phyloP scores from a whole-genome alignment of 2,329 filamentous ascomycete species.

The Fusarium decemcellulare region DNA sequence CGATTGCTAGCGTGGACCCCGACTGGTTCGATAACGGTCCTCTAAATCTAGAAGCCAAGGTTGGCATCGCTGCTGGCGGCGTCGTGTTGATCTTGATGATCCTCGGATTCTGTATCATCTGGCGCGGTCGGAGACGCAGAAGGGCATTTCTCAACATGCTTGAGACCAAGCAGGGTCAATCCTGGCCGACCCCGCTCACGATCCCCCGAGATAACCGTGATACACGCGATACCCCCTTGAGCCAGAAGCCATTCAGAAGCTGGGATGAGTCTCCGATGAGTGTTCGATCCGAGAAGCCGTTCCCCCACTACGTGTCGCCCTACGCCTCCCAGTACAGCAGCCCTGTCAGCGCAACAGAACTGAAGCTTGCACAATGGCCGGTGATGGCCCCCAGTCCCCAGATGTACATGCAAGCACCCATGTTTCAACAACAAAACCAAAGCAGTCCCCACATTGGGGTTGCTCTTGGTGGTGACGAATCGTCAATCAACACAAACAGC shows the following conservation, averaged over 20 bases:
- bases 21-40: conserved; percentile 60
- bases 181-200: conserved; percentile 57
- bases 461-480: conserved; percentile 26
- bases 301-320: conserved; percentile 69
- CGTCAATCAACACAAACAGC: conserved; percentile 21
- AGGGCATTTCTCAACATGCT: conserved; percentile 65
- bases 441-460: conserved; percentile 23
- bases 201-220: conserved; percentile 36
- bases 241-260: conserved; percentile 64
- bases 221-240: conserved; percentile 62
- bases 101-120: conserved; percentile 67
- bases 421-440: conserved; percentile 24
- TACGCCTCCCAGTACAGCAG: conserved; percentile 73
- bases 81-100: conserved; percentile 63
- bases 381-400: conserved; percentile 29
- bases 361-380: conserved; percentile 37
- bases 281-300: conserved; percentile 55
- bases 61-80: conserved; percentile 70
- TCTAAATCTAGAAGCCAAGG: conserved; percentile 67
- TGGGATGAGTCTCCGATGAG: conserved; percentile 70
- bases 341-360: conserved; percentile 64
- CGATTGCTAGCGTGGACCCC: conserved; percentile 56
- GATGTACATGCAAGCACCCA: background rate
- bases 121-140: conserved; percentile 69
- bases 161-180: conserved; percentile 55